phyloP scores from a whole-genome alignment of 352 stramenopile genomes.

The Pythium myriotylum region DNA sequence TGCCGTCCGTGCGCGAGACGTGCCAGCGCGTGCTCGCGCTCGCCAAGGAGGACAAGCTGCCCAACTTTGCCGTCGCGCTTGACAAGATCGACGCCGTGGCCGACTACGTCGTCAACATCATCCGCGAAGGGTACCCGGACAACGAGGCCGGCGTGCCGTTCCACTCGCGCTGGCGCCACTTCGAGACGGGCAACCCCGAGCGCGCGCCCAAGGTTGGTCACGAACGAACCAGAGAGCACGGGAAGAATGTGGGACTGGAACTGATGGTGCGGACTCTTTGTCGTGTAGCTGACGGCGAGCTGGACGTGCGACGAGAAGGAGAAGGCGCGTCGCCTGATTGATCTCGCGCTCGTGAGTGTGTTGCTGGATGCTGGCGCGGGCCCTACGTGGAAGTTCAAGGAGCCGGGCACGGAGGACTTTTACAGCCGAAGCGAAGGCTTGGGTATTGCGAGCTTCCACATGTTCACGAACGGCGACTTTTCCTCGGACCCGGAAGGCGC shows the following conservation, averaged over 20 bases:
- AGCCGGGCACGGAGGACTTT: constrained; percentile 61
- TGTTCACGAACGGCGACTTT: constrained; percentile 78
- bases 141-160: constrained; percentile 67
- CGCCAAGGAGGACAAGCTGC: constrained; percentile 48
- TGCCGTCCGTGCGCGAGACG: constrained; percentile 67
- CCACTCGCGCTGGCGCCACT: constrained; percentile 82
- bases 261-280: not conserved
- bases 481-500: constrained; percentile 43
- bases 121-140: constrained; percentile 54
- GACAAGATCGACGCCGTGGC: constrained; percentile 59
- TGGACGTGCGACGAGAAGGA: constrained; percentile 58
- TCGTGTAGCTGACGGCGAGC: constrained; percentile 40
- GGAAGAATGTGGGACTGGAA: too few relatives aligned
- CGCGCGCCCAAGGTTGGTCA: constrained; percentile 46
- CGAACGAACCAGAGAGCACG: too few relatives aligned
- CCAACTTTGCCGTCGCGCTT: constrained; percentile 64
- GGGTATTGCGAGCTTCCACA: constrained; percentile 84
- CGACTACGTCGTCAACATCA: constrained; percentile 73
- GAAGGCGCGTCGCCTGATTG: constrained; percentile 63
- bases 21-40: constrained; percentile 70
- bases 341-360: constrained; percentile 79
- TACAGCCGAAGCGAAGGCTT: constrained; percentile 80
- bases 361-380: constrained; percentile 80
- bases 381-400: constrained; percentile 70
- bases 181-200: constrained; percentile 74